These are phyloP conservation scores for Asclepias syriaca DNA, from an alignment of 257 asterid genomes.

Conservation along the genomic window DNA sequence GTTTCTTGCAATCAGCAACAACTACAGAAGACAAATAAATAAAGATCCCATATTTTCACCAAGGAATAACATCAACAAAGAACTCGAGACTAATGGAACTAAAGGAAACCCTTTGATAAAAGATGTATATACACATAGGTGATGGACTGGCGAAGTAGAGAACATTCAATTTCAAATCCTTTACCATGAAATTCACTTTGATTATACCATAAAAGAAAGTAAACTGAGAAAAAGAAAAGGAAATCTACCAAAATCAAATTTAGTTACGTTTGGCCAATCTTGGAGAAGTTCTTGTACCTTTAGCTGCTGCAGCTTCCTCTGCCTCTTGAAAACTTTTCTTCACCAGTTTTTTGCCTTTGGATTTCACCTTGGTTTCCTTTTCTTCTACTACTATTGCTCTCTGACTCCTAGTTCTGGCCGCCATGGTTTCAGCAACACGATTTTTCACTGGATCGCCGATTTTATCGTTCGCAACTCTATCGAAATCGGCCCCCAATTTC, in stretches of 20 bases:
- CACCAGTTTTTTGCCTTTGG: conserved; percentile 9
- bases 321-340: conserved; percentile 16
- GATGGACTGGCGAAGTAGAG: background rate
- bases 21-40: background rate
- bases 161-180: background rate
- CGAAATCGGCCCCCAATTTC: conserved; percentile 76
- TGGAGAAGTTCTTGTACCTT: conserved; percentile 50
- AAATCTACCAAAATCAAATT: conserved; percentile 13
- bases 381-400: background rate
- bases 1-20: background rate
- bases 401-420: conserved; percentile 32
- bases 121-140: conserved; percentile 9
- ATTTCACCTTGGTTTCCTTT: conserved; percentile 7
- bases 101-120: background rate
- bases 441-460: conserved; percentile 19
- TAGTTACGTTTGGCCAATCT: conserved; percentile 32
- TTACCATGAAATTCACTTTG: background rate
- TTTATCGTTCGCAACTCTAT: conserved; percentile 57
- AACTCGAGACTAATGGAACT: background rate
- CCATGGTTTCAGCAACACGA: conserved; percentile 5
- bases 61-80: background rate
- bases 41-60: background rate
- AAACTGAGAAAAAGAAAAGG: background rate
- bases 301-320: conserved; percentile 20
- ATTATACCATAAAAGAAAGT: background rate